Conservation (phyloP, 2,329 filamentous ascomycete genomes). For the Penicillium sp. region DNA sequence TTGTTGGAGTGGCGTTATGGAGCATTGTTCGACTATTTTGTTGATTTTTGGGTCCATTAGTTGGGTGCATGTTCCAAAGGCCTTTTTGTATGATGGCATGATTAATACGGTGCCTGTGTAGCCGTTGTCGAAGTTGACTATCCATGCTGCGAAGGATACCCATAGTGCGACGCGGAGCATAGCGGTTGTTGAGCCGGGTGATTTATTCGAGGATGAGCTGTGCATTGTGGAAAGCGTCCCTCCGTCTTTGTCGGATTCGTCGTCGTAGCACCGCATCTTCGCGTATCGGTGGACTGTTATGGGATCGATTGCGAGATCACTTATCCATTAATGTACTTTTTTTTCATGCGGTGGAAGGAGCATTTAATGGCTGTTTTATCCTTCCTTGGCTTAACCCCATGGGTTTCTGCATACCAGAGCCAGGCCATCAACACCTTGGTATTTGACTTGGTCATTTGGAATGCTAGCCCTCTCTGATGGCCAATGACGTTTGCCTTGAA, state of each 20-base stretch:
- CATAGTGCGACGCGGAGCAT: slow-evolving; percentile 24
- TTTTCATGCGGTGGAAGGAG: neutral
- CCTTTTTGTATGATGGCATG: slow-evolving; percentile 25
- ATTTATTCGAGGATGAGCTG: neutral
- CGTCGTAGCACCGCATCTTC: slow-evolving; percentile 6
- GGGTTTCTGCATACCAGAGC: slow-evolving; percentile 14
- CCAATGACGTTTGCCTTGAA: slow-evolving; percentile 5
- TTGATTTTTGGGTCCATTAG: slow-evolving; percentile 13
- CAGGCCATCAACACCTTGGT: slow-evolving; percentile 12
- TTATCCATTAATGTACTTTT: neutral
- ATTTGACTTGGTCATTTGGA: slow-evolving; percentile 11
- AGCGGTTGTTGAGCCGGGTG: slow-evolving; percentile 11
- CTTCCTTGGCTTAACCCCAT: neutral
- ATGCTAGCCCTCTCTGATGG: slow-evolving; percentile 5
- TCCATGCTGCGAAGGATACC: slow-evolving; percentile 25
- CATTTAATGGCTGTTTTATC: neutral
- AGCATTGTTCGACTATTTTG: slow-evolving; percentile 14
- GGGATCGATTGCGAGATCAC: neutral
- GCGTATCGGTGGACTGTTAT: neutral
- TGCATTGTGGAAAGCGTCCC: neutral
- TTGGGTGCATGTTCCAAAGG: slow-evolving; percentile 24
- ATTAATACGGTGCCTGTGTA: slow-evolving; percentile 25
- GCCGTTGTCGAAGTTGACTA: slow-evolving; percentile 27
- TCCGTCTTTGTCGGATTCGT: slow-evolving; percentile 3
- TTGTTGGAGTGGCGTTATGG: slow-evolving; percentile 27